Evolutionary conservation across 306 rosid genomes (phyloP).

Genomic region (Rosa persica): DNA sequence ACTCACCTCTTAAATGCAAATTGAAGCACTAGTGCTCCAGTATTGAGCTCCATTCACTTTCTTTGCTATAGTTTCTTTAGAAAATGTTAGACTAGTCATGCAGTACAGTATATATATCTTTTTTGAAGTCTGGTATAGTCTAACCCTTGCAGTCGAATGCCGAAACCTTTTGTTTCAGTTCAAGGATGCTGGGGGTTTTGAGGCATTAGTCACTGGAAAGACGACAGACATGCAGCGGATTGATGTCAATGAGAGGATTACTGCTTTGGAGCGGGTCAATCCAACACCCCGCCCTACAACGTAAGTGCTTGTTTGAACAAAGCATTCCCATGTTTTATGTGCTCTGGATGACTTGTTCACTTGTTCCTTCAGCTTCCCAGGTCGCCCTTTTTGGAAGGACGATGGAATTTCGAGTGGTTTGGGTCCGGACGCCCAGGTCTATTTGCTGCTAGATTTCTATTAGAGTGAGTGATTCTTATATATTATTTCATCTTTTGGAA

Average conservation of each 20-base stretch:
- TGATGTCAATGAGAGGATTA: constrained; percentile 95
- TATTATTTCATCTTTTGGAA: neutral
- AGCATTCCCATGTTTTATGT: neutral
- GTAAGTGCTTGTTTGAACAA: constrained; percentile 42
- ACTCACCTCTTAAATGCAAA: too few species aligned
- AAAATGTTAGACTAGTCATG: neutral
- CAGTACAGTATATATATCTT: neutral
- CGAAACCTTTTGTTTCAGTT: constrained; percentile 47
- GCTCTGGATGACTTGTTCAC: constrained; percentile 38
- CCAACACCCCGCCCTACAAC: constrained; percentile 96
- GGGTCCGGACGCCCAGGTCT: constrained; percentile 80
- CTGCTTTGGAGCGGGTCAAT: constrained; percentile 90
- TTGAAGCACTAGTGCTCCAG: neutral
- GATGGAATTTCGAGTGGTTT: constrained; percentile 96
- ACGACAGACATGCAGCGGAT: constrained; percentile 70
- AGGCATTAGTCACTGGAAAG: constrained; percentile 83
- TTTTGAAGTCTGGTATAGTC: neutral
- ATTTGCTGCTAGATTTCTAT: constrained; percentile 61
- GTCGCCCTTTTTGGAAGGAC: constrained; percentile 94
- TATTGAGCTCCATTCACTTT: neutral
- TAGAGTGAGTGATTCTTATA: constrained; percentile 62
- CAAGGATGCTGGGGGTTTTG: constrained; percentile 93
- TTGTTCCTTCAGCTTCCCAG: constrained; percentile 53
- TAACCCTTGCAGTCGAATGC: neutral
- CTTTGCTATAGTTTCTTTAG: neutral